These are phyloP conservation scores for Penicillium coffeae DNA, from an alignment of 495 filamentous ascomycete species.

Conservation along the genomic window DNA sequence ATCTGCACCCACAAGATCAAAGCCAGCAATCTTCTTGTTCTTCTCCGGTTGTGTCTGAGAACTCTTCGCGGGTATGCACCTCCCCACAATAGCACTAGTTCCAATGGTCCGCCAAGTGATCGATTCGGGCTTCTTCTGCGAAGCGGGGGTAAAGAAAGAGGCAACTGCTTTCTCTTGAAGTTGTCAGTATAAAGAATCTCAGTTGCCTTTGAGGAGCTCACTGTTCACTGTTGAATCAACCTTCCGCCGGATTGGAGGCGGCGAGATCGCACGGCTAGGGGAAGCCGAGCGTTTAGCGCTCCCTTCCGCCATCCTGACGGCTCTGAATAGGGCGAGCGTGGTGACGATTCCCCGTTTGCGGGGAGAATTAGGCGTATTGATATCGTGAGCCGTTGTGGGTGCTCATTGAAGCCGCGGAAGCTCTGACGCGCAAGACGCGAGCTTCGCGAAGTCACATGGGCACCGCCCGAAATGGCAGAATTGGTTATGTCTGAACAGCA, in stretches of 20 bases:
- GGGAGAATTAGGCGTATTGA: not conserved
- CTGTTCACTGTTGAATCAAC: constrained; percentile 70
- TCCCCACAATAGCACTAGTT: constrained; percentile 72
- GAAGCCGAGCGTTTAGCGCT: constrained; percentile 35
- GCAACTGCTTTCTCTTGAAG: constrained; percentile 60
- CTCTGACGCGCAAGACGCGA: constrained; percentile 20
- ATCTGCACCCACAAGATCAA: constrained; percentile 86
- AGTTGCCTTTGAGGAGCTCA: constrained; percentile 32
- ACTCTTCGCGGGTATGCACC: constrained; percentile 49
- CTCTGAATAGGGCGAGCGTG: constrained; percentile 13
- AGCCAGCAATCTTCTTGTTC: constrained; percentile 71
- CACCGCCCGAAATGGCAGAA: constrained; percentile 7
- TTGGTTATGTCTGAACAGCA: no score
- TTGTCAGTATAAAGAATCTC: not conserved
- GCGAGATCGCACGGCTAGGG: constrained; percentile 36
- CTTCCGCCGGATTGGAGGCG: constrained; percentile 52
- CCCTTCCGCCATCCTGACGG: constrained; percentile 33
- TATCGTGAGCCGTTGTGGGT: not conserved
- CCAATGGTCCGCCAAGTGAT: constrained; percentile 69
- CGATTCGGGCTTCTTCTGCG: constrained; percentile 77
- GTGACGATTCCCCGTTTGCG: not conserved
- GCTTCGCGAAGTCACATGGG: constrained; percentile 47
- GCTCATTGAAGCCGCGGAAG: not conserved
- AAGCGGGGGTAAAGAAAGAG: constrained; percentile 85
- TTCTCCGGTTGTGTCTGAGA: constrained; percentile 14